Evolutionary conservation across 495 filamentous ascomycete genomes (phyloP).

Genomic region (Trichocladium uniseriatum): DNA sequence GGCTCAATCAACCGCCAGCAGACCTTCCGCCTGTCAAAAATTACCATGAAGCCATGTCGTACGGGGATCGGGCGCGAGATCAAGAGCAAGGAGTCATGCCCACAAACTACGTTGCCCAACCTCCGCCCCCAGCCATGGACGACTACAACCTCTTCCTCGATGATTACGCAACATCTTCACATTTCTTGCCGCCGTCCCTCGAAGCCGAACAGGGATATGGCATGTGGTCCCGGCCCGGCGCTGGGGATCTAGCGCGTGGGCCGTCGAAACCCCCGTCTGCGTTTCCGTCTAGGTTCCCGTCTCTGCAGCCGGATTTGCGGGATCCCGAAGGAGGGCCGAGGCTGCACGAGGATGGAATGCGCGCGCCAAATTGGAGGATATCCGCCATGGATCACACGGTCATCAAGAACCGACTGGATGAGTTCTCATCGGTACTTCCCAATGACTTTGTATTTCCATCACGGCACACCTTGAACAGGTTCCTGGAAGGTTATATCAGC

Average conservation of each 20-base stretch:
- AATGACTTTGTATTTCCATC: constrained; percentile 56
- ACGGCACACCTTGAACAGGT: constrained; percentile 54
- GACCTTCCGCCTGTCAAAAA: constrained; percentile 37
- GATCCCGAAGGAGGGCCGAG: constrained; percentile 41
- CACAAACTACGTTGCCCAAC: constrained; percentile 31
- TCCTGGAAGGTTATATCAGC: constrained; percentile 56
- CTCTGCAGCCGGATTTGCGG: constrained; percentile 54
- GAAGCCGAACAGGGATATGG: constrained; percentile 39
- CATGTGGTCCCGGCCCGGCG: constrained; percentile 34
- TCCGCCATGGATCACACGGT: constrained; percentile 52
- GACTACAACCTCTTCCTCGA: constrained; percentile 47
- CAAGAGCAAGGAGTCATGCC: constrained; percentile 34
- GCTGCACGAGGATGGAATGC: constrained; percentile 33
- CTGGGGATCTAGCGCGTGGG: constrained; percentile 29
- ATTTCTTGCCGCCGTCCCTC: constrained; percentile 39
- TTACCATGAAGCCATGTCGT: constrained; percentile 36
- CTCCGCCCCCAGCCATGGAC: constrained; percentile 30
- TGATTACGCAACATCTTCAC: constrained; percentile 39
- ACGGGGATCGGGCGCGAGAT: constrained; percentile 34
- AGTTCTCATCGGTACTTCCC: constrained; percentile 58
- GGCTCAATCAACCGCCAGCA: constrained; percentile 28
- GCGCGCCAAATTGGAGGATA: constrained; percentile 53
- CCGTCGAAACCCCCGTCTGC: constrained; percentile 49
- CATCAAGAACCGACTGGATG: constrained; percentile 54
- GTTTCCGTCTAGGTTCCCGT: constrained; percentile 61